Conservation (phyloP, 2,329 filamentous ascomycete species). For the Dryadomyces quercivorus region DNA sequence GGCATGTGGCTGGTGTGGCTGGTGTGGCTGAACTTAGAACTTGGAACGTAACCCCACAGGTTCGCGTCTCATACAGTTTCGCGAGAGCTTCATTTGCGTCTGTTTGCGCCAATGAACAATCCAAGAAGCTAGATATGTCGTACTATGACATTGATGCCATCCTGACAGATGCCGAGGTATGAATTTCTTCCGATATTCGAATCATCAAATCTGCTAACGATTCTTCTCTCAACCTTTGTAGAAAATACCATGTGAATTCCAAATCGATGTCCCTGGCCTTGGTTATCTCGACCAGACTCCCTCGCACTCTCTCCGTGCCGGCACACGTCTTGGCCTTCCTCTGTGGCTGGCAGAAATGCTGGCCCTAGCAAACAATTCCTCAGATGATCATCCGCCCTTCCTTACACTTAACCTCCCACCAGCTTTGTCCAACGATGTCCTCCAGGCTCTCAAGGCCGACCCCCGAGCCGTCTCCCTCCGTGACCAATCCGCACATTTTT, state of each 20-base stretch:
- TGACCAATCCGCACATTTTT: slow-evolving; percentile 76
- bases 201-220: not conserved
- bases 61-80: too few species aligned
- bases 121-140: slow-evolving; percentile 37
- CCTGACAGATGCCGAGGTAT: slow-evolving; percentile 70
- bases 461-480: slow-evolving; percentile 75
- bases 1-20: not conserved
- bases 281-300: slow-evolving; percentile 84
- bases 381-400: slow-evolving; percentile 30
- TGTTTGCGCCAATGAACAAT: too few species aligned
- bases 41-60: too few species aligned
- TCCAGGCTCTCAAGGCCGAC: slow-evolving; percentile 85
- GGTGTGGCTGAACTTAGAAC: too few species aligned
- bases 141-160: slow-evolving; percentile 83
- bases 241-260: slow-evolving; percentile 94
- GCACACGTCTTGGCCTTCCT: slow-evolving; percentile 70
- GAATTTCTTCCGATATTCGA: not conserved
- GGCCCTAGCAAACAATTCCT: slow-evolving; percentile 44
- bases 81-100: too few species aligned
- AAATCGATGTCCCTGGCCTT: slow-evolving; percentile 75
- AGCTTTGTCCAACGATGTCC: slow-evolving; percentile 64
- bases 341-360: slow-evolving; percentile 95
- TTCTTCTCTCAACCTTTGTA: slow-evolving; percentile 25
- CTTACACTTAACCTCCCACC: slow-evolving; percentile 72
- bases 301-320: slow-evolving; percentile 56